Conservation (phyloP, 1,284 basidiomycete genomes). For the Ceratobasidium sp. region DNA sequence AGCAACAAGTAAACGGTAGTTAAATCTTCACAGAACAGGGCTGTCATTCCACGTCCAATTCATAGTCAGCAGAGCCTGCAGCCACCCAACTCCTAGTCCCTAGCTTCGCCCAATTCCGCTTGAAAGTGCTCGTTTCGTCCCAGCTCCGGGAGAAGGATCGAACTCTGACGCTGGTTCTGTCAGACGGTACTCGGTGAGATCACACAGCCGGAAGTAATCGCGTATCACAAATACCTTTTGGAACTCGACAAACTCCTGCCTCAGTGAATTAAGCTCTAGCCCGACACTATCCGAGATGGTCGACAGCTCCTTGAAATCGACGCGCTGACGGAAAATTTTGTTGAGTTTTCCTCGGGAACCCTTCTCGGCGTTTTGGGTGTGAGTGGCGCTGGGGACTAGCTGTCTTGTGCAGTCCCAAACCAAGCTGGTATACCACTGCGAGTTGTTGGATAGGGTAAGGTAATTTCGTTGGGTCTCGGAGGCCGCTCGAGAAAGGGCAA, state of each 20-base stretch:
- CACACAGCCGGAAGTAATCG: neutral
- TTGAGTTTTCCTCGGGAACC: neutral
- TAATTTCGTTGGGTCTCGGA: neutral
- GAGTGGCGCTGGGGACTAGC: neutral
- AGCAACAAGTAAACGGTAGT: no score
- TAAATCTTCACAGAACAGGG: no score
- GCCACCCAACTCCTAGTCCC: neutral
- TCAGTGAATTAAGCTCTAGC: neutral
- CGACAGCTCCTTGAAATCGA: neutral
- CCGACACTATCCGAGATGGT: neutral
- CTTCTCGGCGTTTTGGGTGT: neutral
- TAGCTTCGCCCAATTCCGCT: neutral
- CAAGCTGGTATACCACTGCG: constrained; percentile 23
- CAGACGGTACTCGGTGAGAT: neutral
- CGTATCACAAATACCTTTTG: neutral
- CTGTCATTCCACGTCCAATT: no score
- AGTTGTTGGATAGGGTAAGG: neutral
- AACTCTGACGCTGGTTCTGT: neutral
- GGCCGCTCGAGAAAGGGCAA: neutral
- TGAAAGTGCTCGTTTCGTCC: neutral
- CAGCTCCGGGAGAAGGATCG: neutral
- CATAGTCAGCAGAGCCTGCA: no score
- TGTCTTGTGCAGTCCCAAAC: constrained; percentile 15
- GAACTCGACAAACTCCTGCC: neutral
- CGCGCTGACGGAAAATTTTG: neutral